Conservation (phyloP, 805 yeast genomes). For the Saturnispora gosingensis region DNA sequence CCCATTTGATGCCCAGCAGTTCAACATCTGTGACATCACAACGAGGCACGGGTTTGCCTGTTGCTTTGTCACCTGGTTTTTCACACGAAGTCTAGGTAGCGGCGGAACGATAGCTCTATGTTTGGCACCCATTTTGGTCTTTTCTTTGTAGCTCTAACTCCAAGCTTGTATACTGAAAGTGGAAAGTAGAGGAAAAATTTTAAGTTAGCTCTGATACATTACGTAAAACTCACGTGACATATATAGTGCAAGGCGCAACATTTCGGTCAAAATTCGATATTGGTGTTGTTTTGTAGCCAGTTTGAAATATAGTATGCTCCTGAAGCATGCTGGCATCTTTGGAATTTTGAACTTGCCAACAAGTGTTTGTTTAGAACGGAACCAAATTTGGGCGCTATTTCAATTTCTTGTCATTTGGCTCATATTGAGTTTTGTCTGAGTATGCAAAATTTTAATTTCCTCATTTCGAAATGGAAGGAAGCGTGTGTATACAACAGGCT, state of each 20-base stretch:
- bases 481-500: background rate
- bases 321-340: background rate
- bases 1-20: slow-evolving; percentile 96
- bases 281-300: background rate
- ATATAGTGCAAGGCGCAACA: background rate
- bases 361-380: too few relatives aligned
- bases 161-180: background rate
- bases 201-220: background rate
- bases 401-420: background rate
- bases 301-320: background rate
- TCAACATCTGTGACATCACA: slow-evolving; percentile 72
- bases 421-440: background rate
- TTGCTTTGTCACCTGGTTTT: slow-evolving; percentile 50
- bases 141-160: background rate
- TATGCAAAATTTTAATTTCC: background rate
- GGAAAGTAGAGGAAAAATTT: background rate
- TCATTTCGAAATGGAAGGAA: background rate
- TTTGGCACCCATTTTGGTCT: slow-evolving; percentile 8
- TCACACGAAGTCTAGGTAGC: slow-evolving; percentile 62
- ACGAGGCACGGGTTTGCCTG: slow-evolving; percentile 66
- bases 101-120: slow-evolving; percentile 44
- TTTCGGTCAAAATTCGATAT: too few relatives aligned
- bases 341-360: background rate
- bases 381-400: background rate
- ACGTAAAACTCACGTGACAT: background rate